Percentiles rank a stretch among this genome's conserved stretches.
phyloP scores from a whole-genome alignment of 495 filamentous ascomycete species.

The Melanomma pulvis-pyrius region DNA sequence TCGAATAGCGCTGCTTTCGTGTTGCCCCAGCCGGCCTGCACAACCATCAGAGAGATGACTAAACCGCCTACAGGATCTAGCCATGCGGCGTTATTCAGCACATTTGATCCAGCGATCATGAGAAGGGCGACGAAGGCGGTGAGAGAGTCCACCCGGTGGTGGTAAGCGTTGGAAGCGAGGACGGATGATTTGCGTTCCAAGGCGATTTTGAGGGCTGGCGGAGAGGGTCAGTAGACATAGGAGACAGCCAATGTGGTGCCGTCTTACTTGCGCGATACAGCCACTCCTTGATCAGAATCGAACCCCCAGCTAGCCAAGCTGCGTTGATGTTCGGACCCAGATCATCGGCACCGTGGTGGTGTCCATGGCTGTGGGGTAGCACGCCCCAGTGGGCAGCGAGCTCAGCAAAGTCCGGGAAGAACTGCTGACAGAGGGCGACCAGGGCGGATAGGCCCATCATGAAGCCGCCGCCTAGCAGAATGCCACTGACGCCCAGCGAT shows the following conservation, averaged over 20 bases:
- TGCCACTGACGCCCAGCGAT: conserved; percentile 85
- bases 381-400: conserved; percentile 64
- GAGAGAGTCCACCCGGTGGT: conserved; percentile 93
- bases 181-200: conserved; percentile 91
- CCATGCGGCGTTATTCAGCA: conserved; percentile 81
- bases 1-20: conserved; percentile 80
- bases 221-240: conserved; percentile 29
- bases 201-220: conserved; percentile 86
- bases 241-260: conserved; percentile 2
- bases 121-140: conserved; percentile 89
- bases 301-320: conserved; percentile 91
- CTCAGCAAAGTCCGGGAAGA: conserved; percentile 72
- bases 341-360: conserved; percentile 56
- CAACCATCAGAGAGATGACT: conserved; percentile 87
- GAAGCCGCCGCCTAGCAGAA: conserved; percentile 83
- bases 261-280: conserved; percentile 90
- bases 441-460: conserved; percentile 85
- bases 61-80: conserved; percentile 94
- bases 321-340: conserved; percentile 83
- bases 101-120: conserved; percentile 85
- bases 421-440: conserved; percentile 74
- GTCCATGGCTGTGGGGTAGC: conserved; percentile 61
- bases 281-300: conserved; percentile 93
- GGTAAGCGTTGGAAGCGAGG: conserved; percentile 93
- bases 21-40: conserved; percentile 87